Base-by-base conservation (phyloP, 345 rosid species). In the Boechera retrofracta region DNA sequence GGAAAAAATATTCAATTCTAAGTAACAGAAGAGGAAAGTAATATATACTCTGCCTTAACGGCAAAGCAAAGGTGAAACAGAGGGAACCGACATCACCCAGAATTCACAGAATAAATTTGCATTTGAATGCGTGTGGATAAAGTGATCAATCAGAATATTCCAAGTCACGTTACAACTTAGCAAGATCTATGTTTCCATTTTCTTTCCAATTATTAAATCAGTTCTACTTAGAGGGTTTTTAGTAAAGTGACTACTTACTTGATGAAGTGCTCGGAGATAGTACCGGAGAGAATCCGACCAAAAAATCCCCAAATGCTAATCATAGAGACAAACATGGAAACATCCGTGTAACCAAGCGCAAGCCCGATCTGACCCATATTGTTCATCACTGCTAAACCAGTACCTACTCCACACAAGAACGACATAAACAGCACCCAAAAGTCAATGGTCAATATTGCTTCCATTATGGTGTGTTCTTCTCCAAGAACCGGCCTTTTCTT, bases 291-390 rank as follows among this genome's bases (percentile, higher is more conserved):
- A 62, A 89, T 81, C 60, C 91, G 88, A 10, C 91, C 87, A 52
- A 89, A 82, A 76, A 87, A 87, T 18, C 87, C 87, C 87, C 87
- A 89, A 70, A 89, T 88, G 71, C 92, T 89, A 4, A 72, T 85
- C 11, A 89, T 81, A 1, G 87, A 89, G 31, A 86, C 85, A 29
- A 86, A 89, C 51, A 88, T 85, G 13, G 84, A 81, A 2, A 80
- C 84, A 31, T 89, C 82, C 0, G 78, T 41, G 82, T 80, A 79
- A 18, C 89, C 93, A 59, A 84, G 89, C 31, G 91, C 86, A 16
- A 74, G 82, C 42, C 87, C 86, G 67, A 89, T 89, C 73, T 89
- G 93, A 10, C 86, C 93, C 86, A 87, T 79, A 69, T 89, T 89
- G 79, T 89, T 83, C 80, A 87, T 85, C 31, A 86, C 85, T 0